A percentile compares a stretch with the other conserved stretches of the same genome.
These are phyloP conservation scores for Lunasporangiospora selenospora DNA, from an alignment of 192 early-diverging fungal genomes.

Conservation along the genomic window DNA sequence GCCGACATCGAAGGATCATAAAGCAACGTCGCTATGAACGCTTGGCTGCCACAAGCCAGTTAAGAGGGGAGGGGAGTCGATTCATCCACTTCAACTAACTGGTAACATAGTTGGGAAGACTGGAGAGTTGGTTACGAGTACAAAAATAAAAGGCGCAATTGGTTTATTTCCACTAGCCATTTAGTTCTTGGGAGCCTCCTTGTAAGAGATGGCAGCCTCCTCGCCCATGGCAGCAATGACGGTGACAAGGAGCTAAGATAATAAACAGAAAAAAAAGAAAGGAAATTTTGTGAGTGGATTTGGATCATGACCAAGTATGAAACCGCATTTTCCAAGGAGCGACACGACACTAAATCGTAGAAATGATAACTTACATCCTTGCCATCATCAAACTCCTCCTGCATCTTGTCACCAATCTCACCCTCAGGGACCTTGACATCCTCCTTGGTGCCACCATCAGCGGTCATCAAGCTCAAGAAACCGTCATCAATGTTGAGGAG, in stretches of 20 bases:
- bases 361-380: constrained; percentile 34
- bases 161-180: not conserved
- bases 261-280: not conserved
- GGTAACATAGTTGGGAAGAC: too few relatives aligned
- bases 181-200: constrained; percentile 73
- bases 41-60: constrained; percentile 21
- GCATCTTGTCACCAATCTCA: constrained; percentile 80
- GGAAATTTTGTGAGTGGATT: constrained; percentile 22
- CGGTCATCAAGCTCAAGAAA: constrained; percentile 87
- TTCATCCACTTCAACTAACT: too few relatives aligned
- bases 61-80: not conserved
- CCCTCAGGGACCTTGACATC: constrained; percentile 93
- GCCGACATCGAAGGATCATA: not conserved
- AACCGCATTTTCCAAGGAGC: not conserved
- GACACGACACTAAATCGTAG: not conserved
- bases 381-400: constrained; percentile 73
- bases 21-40: not conserved
- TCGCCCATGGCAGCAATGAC: constrained; percentile 92
- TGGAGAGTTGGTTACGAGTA: constrained; percentile 18
- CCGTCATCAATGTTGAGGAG: constrained; percentile 92
- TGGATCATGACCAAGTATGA: constrained; percentile 46
- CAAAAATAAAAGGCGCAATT: not conserved
- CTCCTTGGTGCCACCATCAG: constrained; percentile 87
- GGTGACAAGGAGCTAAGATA: constrained; percentile 82
- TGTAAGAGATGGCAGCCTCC: constrained; percentile 84